Evolutionary conservation across 1,284 basidiomycete species (phyloP), one percentile per base, ranked within the genome.

Genomic region (Boletus semigastroideus): DNA sequence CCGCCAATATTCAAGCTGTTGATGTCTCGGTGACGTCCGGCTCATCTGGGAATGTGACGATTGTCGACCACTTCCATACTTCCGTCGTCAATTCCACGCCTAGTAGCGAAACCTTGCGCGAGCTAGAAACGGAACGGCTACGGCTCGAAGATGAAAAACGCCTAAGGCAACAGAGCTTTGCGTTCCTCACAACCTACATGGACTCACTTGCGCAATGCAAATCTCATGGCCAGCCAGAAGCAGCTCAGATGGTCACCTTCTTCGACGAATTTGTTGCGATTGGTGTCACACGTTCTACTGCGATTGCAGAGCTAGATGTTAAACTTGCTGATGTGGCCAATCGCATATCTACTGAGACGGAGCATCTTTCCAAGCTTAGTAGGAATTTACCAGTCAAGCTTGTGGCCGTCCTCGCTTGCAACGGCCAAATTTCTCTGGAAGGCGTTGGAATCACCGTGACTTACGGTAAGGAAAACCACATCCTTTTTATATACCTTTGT

Each of bases 141-240:
- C 53, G 48, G 19, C 48, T 67, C 9, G 37, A 49, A 42, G 53
- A 67, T 14, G 64, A 64, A 37, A 53, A n/a, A 16, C 46, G 52
- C 2, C 31, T 61, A 46, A 63, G 60, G 43, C 51, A 63, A 36
- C 52, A 61, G 27, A 54, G 62, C 38, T 48, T 63, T 42, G 38
- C 42, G 11, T 65, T 67, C 40, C 50, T 67, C 19, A 57, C 61
- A 2, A 67, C 65, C 2, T 65, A 61, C 31, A 67, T 67, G 59
- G 53, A 63, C 34, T 62, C 64, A 11, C 60, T 63, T 8, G 61
- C 64, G 5, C 53, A 64, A 37, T 62, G 60, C 51, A 57, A 58
- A 12, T 42, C 43, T 19, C 20, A 52, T 0, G 4, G 4, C 9
- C 48, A 47, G 9, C 22, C 46, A 1, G 53, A 58, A 22, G 52